Evolutionary conservation across 176 grass and related monocot species (phyloP), one percentile per base, ranked within the genome.

Genomic region (Pontederia crassipes): DNA sequence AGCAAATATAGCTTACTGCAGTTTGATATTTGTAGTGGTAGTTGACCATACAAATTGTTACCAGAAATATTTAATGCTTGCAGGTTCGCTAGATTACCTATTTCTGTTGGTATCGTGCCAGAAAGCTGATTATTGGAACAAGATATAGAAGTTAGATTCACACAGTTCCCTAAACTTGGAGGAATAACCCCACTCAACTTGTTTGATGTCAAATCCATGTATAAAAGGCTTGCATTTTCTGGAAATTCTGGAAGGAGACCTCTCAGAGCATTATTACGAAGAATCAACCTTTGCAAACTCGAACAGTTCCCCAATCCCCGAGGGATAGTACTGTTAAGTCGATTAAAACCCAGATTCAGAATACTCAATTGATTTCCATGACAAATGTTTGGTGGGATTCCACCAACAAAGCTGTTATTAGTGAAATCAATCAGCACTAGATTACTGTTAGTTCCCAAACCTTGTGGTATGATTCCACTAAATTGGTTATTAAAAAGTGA

Each of bases 311-410:
- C 51, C 26, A 87, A 28, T 77, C 7, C 66, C 3, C 65, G 52
- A 63, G 91, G 91, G 17, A 96, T 90, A 55, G 75, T 87, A 62
- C 78, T 83, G 70, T 80, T 87, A 6, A 96, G 72, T 48, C 54
- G 61, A 85, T 96, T 96, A 13, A 27, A 68, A 0, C 78, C 86
- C 72, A 90, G 47, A 67, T 8, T 63, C 57, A 96, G 67, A 26
- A 80, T 0, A 40, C 45, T 77, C 49, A 96, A 69, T 64, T 76
- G 65, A 79, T 87, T 80, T 10, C 78, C 75, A 17, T 64, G 85
- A 72, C 91, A 96, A 32, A 96, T 75, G 45, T 85, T 55, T 24
- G 80, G 80, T 14, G 91, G 91, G 15, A 95, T 73, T 68, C 55
- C 65, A 58, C 91, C 86, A 40, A 82, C 67, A 67, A 87, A 81